Base-by-base conservation (phyloP, 768 basidiomycete species). In the Russula abietina region DNA sequence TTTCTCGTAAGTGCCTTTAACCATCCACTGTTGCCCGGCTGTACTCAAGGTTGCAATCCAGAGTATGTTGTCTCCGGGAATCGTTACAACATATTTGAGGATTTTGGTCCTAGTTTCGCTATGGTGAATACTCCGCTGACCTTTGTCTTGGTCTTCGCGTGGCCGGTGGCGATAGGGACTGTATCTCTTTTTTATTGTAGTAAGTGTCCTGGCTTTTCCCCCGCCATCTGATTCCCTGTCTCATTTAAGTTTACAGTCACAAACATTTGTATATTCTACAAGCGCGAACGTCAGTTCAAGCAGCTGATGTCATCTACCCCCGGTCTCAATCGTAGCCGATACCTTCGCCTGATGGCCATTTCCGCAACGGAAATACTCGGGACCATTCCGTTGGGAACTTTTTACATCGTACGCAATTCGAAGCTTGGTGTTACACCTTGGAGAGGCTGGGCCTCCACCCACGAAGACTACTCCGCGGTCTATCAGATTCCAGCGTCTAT, bases 361-460 rank as follows among this genome's bases (percentile, higher is more conserved):
- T 46, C 11, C 32, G 24, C 30, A 1, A 2, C 8, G 14, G 56
- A 57, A 2, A 33, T 57, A 14, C 22, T 57, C 12, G 55, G n/a
- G 32, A 57, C 41, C n/a, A 46, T 57, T 24, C 55, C 55, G 6
- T 22, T 57, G 7, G 26, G 16, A 19, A 22, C 43, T 14, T 33
- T 33, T 12, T 12, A n/a, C 5, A 33, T 52, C 10, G 51, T 52
- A 12, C 8, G 1, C 4, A 7, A 22, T 52, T 11, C 32, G 11
- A 32, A 22, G 51, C 3, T 4, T 2, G 51, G 51, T 7, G n/a
- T 52, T 19, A 2, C 1, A 6, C 32, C 51, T 19, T 86, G 79
- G 75, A 61, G 65, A 0, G 77, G 79, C 32, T 83, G 83, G 79
- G 73, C 69, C 0, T 76, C 80, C 66, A 77, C 81, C 0, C 87